A percentile compares a stretch with the other conserved stretches of the same genome.
phyloP scores from a whole-genome alignment of 169 alveolate genomes.

The Besnoitia besnoiti region DNA sequence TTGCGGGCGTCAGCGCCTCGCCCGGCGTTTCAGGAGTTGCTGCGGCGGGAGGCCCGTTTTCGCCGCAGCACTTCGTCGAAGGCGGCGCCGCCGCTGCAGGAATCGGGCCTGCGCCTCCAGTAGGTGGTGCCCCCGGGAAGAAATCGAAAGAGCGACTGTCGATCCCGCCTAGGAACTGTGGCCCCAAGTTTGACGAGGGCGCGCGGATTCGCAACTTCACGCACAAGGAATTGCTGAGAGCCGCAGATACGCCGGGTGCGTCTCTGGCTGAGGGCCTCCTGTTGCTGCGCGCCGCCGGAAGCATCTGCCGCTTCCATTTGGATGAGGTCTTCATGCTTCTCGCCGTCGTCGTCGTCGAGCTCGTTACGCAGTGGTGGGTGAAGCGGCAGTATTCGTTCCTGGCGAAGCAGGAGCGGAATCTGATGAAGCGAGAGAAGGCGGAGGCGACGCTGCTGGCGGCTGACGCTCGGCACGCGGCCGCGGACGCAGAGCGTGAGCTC shows the following conservation, averaged over 20 bases:
- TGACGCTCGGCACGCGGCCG: not conserved
- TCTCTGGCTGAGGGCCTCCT: slow-evolving; percentile 58
- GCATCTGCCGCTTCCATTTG: slow-evolving; percentile 52
- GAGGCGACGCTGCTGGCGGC: not conserved
- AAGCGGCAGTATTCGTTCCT: slow-evolving; percentile 59
- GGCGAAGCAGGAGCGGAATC: slow-evolving; percentile 40
- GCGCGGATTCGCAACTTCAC: slow-evolving; percentile 69
- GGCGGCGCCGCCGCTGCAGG: not conserved
- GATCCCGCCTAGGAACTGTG: slow-evolving; percentile 47
- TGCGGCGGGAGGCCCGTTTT: not conserved
- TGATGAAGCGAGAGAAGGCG: not conserved
- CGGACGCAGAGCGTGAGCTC: not conserved
- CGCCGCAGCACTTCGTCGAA: not conserved
- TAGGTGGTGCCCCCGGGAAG: not conserved
- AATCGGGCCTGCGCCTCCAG: not conserved
- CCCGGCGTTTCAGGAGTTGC: not conserved
- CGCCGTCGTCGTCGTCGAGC: slow-evolving; percentile 59
- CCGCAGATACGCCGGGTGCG: slow-evolving; percentile 64
- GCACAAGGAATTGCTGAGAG: slow-evolving; percentile 67
- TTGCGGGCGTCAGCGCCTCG: no score
- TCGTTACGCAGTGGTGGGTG: slow-evolving; percentile 65
- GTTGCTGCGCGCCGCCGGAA: slow-evolving; percentile 50
- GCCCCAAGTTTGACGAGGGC: slow-evolving; percentile 67
- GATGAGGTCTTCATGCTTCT: slow-evolving; percentile 54
- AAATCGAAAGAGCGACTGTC: slow-evolving; percentile 30